Conservation (phyloP, 2,329 filamentous ascomycete species). For the Phialophora tarda region DNA sequence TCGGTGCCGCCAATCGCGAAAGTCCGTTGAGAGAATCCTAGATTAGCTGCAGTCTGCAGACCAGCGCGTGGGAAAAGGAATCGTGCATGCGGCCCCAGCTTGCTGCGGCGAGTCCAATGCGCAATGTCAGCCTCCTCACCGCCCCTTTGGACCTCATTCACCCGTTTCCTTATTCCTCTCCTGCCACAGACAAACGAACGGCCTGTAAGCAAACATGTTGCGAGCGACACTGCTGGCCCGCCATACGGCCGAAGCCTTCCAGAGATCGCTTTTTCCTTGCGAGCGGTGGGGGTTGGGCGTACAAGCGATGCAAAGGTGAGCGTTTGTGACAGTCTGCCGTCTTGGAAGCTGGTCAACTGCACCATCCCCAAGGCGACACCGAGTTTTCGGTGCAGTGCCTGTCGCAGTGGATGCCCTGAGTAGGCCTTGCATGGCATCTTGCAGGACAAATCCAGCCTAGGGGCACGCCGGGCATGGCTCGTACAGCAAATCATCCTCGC, state of each 20-base stretch:
- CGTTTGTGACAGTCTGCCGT: background rate
- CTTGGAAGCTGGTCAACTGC: conserved; percentile 7
- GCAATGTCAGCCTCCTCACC: conserved; percentile 33
- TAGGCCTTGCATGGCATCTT: conserved; percentile 26
- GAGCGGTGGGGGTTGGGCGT: background rate
- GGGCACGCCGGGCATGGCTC: conserved; percentile 1
- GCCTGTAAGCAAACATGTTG: background rate
- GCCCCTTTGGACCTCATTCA: conserved; percentile 32
- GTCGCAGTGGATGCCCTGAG: conserved; percentile 8
- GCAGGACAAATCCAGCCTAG: conserved; percentile 18
- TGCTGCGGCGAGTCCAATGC: conserved; percentile 1
- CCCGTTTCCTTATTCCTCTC: background rate
- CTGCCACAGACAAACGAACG: conserved; percentile 5
- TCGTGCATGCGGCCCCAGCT: conserved; percentile 10
- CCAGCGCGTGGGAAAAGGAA: conserved; percentile 28
- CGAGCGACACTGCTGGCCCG: background rate
- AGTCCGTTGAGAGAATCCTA: background rate
- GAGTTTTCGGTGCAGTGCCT: conserved; percentile 27
- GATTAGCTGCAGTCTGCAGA: conserved; percentile 19
- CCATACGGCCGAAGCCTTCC: background rate
- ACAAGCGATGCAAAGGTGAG: background rate
- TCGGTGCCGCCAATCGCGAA: conserved; percentile 14
- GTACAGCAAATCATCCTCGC: background rate
- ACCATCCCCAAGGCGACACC: conserved; percentile 26
- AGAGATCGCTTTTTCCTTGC: background rate